phyloP scores from a whole-genome alignment of 352 stramenopile species.

The Globisporangium middletonii region DNA sequence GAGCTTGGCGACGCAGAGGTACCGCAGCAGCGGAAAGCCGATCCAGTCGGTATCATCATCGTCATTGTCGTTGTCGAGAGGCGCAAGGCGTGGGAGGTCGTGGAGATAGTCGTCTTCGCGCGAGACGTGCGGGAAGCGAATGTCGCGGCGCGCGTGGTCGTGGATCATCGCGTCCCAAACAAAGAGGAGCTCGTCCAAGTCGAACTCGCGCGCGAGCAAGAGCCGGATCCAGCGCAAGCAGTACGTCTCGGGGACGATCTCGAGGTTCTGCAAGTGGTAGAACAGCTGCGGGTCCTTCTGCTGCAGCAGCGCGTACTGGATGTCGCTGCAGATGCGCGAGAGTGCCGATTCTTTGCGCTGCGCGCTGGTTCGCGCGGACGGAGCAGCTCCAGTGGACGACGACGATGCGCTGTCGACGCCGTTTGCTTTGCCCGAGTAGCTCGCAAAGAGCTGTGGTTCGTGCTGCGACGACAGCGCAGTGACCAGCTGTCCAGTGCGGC shows the following conservation, averaged over 20 bases:
- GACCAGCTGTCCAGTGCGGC: too few relatives aligned
- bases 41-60: conserved; percentile 27
- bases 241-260: conserved; percentile 78
- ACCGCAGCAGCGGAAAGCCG: conserved; percentile 63
- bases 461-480: conserved; percentile 7
- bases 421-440: conserved; percentile 15
- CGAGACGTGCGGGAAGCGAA: conserved; percentile 35
- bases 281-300: conserved; percentile 78
- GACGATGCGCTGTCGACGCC: conserved; percentile 10
- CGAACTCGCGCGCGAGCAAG: conserved; percentile 72
- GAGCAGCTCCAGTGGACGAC: too few relatives aligned
- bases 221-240: conserved; percentile 77
- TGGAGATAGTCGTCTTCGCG: conserved; percentile 31
- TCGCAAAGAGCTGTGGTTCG: conserved; percentile 24
- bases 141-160: conserved; percentile 19
- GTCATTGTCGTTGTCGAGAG: conserved; percentile 4
- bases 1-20: conserved; percentile 60
- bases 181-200: conserved; percentile 46
- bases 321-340: conserved; percentile 57
- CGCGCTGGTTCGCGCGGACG: not conserved
- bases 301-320: conserved; percentile 74
- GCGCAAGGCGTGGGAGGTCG: conserved; percentile 25
- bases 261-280: conserved; percentile 73
- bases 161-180: conserved; percentile 73
- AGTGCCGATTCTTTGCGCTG: conserved; percentile 31